These are phyloP conservation scores for Elsinoe arachidis DNA, from an alignment of 2,329 filamentous ascomycete species.

Conservation along the genomic window DNA sequence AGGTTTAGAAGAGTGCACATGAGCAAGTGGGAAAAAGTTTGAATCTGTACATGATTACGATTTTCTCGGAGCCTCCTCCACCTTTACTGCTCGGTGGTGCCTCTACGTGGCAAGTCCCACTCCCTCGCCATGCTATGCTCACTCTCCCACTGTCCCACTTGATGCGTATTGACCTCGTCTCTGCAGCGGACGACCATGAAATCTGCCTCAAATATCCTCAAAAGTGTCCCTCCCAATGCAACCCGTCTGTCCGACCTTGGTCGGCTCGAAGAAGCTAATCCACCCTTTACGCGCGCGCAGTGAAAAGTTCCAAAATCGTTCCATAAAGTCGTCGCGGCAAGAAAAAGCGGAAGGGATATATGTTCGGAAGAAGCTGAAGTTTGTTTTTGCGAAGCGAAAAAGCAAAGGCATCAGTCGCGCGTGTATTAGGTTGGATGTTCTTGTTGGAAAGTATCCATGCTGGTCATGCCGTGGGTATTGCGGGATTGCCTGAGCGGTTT, in stretches of 20 bases:
- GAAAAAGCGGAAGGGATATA: constrained; percentile 4
- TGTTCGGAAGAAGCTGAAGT: constrained; percentile 7
- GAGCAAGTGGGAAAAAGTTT: too few species aligned
- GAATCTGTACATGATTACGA: too few species aligned
- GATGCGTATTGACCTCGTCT: neutral
- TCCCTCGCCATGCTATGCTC: neutral
- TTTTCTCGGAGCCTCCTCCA: too few species aligned
- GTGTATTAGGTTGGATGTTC: neutral
- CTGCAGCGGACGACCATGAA: constrained; percentile 3
- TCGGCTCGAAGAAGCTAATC: neutral
- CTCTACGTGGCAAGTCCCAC: too few species aligned
- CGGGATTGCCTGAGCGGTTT: too few species aligned
- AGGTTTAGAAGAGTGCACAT: too few species aligned
- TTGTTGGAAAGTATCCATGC: neutral
- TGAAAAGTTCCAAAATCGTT: neutral
- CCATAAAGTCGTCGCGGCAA: constrained; percentile 8
- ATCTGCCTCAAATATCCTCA: neutral
- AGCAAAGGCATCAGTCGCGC: neutral
- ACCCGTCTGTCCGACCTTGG: neutral
- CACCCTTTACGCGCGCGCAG: neutral
- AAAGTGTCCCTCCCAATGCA: neutral
- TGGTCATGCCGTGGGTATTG: too few species aligned
- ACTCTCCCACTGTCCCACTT: neutral
- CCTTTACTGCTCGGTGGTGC: too few species aligned
- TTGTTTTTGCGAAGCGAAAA: neutral